Base-by-base conservation (phyloP, 1,139 yeast species). In the Suhomyces terraborum region DNA sequence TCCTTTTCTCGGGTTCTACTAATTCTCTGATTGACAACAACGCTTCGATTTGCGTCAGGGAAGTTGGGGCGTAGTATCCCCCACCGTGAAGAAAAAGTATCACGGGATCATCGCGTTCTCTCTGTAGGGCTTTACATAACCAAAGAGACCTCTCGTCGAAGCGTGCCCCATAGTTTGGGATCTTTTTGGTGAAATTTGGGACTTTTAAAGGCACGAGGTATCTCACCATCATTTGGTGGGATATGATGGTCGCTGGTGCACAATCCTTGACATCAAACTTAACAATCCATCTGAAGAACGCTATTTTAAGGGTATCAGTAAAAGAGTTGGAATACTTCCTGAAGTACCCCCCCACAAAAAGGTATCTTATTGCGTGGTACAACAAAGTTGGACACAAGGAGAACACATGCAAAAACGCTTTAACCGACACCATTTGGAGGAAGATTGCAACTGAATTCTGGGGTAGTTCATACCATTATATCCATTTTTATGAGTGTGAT, bases 51-150 rank as follows among this genome's bases (percentile, higher is more conserved):
- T 72, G 77, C 32, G 56, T 52, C 0, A 66, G 64, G 38, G 55
- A 53, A 1, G 73, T 63, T 42, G 70, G 66, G 27, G 68, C 42
- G 40, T 59, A 68, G 48, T 61, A 72, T 2, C 77, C 77, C 2
- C 78, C 78, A 13, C 78, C 77, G 46, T 73, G 77, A 10, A 57
- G 47, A 45, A 59, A 72, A 19, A 72, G 53, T 16, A 73, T 51
- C 13, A 73, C 53, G 1, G 76, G 76, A 44, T 70, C 75, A 5
- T 45, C 36, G 0, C 53, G 45, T n/a, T 58, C 50, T 22, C 66
- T 51, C 26, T 57, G 49, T 3, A 58, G 56, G 33, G 59, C 61
- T 46, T 66, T 66, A 4, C 58, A 67, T 9, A 72, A 38, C 77
- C 77, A 73, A 32, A 58, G 52, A 6, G 72, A 64, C 40, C 61